A percentile compares a stretch with the other conserved stretches of the same genome.
phyloP scores from a whole-genome alignment of 257 asterid genomes.

The Knoxia roxburghii region DNA sequence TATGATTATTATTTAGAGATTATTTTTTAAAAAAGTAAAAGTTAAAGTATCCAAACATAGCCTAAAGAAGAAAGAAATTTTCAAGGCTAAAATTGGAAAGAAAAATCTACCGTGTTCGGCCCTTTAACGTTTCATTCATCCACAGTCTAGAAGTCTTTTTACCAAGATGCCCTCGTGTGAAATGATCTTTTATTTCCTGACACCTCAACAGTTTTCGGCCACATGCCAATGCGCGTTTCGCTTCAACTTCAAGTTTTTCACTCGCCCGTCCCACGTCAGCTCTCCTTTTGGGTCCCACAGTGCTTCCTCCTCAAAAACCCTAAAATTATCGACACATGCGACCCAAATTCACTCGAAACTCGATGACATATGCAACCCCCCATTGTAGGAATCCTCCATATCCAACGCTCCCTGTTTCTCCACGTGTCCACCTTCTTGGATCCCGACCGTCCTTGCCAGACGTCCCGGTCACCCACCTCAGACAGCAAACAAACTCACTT shows the following conservation, averaged over 20 bases:
- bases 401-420: conserved; percentile 8
- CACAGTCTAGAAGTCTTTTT: not conserved
- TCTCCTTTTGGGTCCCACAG: conserved; percentile 24
- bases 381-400: conserved; percentile 7
- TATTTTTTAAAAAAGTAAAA: too few species aligned
- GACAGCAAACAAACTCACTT: conserved; percentile 54
- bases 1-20: too few species aligned
- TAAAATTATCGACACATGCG: conserved; percentile 42
- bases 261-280: conserved; percentile 16
- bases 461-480: conserved; percentile 55
- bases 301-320: conserved; percentile 22
- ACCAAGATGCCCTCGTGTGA: conserved; percentile 15
- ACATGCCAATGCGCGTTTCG: conserved; percentile 42
- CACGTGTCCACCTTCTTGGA: conserved; percentile 38
- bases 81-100: conserved; percentile 24
- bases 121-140: conserved; percentile 11
- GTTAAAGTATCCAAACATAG: too few species aligned
- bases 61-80: not conserved
- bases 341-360: conserved; percentile 38
- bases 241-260: conserved; percentile 52
- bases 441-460: conserved; percentile 51
- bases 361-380: conserved; percentile 9
- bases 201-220: conserved; percentile 36
- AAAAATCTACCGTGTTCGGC: not conserved
- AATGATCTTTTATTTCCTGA: conserved; percentile 38